Base-by-base conservation (phyloP, 2,329 filamentous ascomycete genomes). In the Xylariaceae sp. region DNA sequence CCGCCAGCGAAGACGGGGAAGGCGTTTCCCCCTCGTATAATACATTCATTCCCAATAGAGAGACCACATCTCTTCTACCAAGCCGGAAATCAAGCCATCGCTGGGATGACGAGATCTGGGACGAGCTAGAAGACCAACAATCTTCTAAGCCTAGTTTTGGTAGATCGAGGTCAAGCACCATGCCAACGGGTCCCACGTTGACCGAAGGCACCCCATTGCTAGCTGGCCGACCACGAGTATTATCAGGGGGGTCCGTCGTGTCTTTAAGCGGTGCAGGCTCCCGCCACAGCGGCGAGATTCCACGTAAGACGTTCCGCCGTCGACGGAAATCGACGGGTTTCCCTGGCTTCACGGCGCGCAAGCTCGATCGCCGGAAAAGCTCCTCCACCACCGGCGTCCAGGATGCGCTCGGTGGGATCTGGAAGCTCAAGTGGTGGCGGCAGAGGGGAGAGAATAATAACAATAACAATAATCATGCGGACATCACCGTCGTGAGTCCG, bases 81-180 rank as follows among this genome's bases (percentile, higher is more conserved):
- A 70, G 75, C 46, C 78, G 77, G 54, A 80, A 78, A 67, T 79
- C 79, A 63, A 81, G 79, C 16, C 80, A 77, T 34, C 70, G 85
- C 50, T 85, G 84, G 79, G 78, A 85, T 54, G 90, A 95, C 70
- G 90, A 95, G 66, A 95, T 96, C 28, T 96, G 92, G 92, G 90
- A 87, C 53, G 92, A 96, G 71, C 80, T 96, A 12, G 88, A 95
- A 69, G 92, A 96, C 66, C 86, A 89, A 36, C 82, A 85, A 47
- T 74, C 76, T 17, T 72, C 75, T 26, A 76, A 72, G 54, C 75
- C 76, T 48, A 72, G 76, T 0, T 64, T 71, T 3, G 72, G 68
- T 37, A 75, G 80, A 41, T 70, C 75, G 21, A 78, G 82, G 12
- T 82, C 82, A 9, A 80, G 74, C 51, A 83, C 82, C 2, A 57